These are phyloP conservation scores for Ustilago lituana DNA, from an alignment of 1,284 basidiomycete genomes.

Conservation along the genomic window DNA sequence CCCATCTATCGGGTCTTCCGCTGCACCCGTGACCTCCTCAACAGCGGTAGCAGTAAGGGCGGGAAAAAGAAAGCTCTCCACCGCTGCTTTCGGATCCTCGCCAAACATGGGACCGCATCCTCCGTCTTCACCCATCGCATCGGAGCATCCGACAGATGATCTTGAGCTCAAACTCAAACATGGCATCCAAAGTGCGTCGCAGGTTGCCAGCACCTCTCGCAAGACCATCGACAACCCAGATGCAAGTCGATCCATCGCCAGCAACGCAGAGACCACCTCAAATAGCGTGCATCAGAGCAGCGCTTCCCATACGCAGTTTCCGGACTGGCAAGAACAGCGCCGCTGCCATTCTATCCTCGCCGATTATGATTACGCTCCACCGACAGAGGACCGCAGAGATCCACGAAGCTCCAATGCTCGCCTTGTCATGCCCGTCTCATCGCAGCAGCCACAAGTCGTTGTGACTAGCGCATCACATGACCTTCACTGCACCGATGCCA, in stretches of 20 bases:
- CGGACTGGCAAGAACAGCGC: constrained; percentile 41
- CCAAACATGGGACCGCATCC: constrained; percentile 32
- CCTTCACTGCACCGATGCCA: background rate
- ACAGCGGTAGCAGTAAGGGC: constrained; percentile 17
- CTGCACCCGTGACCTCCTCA: constrained; percentile 17
- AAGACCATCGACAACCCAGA: constrained; percentile 26
- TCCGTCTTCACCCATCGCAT: constrained; percentile 34
- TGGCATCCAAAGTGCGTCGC: constrained; percentile 17
- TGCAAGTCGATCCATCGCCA: constrained; percentile 1
- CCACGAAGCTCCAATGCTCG: constrained; percentile 34
- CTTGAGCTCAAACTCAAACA: constrained; percentile 15
- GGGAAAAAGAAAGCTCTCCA: constrained; percentile 49
- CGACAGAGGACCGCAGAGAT: constrained; percentile 41
- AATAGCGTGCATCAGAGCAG: constrained; percentile 10
- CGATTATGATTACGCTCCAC: constrained; percentile 29
- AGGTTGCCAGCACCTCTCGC: constrained; percentile 31
- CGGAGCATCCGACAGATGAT: constrained; percentile 24
- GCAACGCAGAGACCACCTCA: background rate
- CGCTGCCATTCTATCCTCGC: constrained; percentile 34
- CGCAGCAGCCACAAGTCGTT: constrained; percentile 12
- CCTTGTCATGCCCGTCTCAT: constrained; percentile 31
- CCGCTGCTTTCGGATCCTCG: constrained; percentile 37
- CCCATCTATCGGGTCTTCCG: constrained; percentile 37
- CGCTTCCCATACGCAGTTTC: constrained; percentile 12
- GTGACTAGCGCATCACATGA: constrained; percentile 4